Evolutionary conservation across 2,329 filamentous ascomycete species (phyloP), one percentile per base, ranked within the genome.

Genomic region (Talaromyces marneffei): DNA sequence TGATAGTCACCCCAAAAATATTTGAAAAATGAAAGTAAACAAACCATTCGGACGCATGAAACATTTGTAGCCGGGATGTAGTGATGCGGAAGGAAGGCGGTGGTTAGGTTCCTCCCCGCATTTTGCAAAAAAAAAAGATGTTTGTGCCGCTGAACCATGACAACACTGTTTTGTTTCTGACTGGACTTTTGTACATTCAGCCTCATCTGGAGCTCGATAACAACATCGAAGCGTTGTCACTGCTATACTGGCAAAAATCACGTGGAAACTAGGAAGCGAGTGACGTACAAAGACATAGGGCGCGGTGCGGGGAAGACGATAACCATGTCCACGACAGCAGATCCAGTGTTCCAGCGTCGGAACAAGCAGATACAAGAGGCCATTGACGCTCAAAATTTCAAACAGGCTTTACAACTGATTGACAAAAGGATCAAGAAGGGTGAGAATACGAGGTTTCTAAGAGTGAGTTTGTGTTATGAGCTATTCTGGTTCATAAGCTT

Each of bases 381-480:
- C 59, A 75, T 80, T 70, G 75, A 80, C 62, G 74, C 70, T 46
- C 75, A 75, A 62, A 80, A 80, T 64, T 70, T 79, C 66, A 80
- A 81, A 66, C 78, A 80, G 66, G 79, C 79, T 6, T 65, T 81
- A 59, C 78, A 80, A 66, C 68, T 80, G 20, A 79, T 79, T 57
- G 78, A 81, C 62, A 81, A 80, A 65, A 80, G 79, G 57, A 77
- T 80, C 65, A 83, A 85, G 72, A 86, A 86, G 66, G 78, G 78
- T 35, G 78, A 81, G 65, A 72, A 78, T 60, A 77, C 76, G 4
- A 67, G 71, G 3, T 78, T 77, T 62, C 62, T 79, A 33, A 74
- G 69, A 66, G 77, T 76, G 59, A 64, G 72, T 66, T 23, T 25
- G 35, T 39, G 39, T 14, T 2, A 7, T 10, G 27, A 29, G 12